These are phyloP conservation scores for Persicaria tinctoria DNA, from an alignment of 148 eudicot genomes.

Conservation along the genomic window DNA sequence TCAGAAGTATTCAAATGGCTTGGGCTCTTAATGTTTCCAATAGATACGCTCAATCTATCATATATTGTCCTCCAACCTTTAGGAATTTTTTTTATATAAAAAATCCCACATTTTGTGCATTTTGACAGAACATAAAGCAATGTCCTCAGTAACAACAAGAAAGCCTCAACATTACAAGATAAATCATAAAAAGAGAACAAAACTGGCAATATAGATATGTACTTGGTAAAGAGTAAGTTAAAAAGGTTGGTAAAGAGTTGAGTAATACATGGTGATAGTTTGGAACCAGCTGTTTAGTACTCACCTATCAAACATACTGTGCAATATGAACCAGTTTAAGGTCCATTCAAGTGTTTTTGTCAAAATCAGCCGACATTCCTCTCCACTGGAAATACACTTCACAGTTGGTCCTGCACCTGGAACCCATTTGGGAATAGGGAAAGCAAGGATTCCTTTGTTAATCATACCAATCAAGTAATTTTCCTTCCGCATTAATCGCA, in stretches of 20 bases:
- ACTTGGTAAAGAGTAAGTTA: too few species aligned
- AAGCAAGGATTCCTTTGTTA: constrained; percentile 85
- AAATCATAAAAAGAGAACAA: neutral
- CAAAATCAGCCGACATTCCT: constrained; percentile 41
- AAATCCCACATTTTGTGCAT: neutral
- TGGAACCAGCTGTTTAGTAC: neutral
- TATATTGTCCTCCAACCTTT: neutral
- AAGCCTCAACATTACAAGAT: neutral
- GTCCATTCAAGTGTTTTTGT: constrained; percentile 97
- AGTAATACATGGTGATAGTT: neutral
- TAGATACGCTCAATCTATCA: neutral
- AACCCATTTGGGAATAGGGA: constrained; percentile 74
- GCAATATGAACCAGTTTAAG: constrained; percentile 87
- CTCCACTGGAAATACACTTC: constrained; percentile 43
- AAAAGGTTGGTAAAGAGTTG: neutral
- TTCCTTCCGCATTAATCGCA: constrained; percentile 94
- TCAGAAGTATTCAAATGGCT: neutral
- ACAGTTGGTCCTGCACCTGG: constrained; percentile 77
- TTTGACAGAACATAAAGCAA: neutral
- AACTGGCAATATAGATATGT: neutral
- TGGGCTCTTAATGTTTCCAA: neutral
- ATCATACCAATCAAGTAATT: constrained; percentile 97
- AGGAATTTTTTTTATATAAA: neutral
- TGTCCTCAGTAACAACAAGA: neutral
- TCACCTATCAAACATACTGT: constrained; percentile 97